Percentiles rank a stretch among this genome's conserved stretches.
Evolutionary conservation across 192 early-diverging fungal genomes (phyloP).

Genomic region (Linnemannia exigua): DNA sequence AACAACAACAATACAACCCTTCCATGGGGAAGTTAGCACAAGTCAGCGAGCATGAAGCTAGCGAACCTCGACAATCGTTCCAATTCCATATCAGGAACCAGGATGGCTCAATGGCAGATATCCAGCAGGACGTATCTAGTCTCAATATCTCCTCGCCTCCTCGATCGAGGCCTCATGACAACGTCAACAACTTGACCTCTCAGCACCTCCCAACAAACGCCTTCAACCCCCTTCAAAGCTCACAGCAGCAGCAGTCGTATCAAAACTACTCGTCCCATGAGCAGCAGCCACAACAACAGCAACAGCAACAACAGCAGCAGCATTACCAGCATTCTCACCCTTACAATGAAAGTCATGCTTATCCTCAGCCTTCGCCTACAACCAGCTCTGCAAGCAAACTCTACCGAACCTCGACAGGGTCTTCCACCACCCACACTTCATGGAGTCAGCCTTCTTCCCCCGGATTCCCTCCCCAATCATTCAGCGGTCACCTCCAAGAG

Average conservation of each 20-base stretch:
- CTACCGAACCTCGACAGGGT: constrained; percentile 48
- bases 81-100: constrained; percentile 25
- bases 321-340: constrained; percentile 13
- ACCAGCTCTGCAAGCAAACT: constrained; percentile 36
- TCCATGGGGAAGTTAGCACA: constrained; percentile 38
- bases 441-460: constrained; percentile 56
- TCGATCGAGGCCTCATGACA: constrained; percentile 31
- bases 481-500: constrained; percentile 9
- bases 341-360: constrained; percentile 34
- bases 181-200: background rate
- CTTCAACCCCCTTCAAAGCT: background rate
- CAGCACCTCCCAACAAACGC: background rate
- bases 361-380: constrained; percentile 45
- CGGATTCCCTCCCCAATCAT: constrained; percentile 37
- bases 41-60: constrained; percentile 30
- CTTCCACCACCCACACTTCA: constrained; percentile 47
- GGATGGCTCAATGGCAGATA: constrained; percentile 18
- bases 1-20: constrained; percentile 26
- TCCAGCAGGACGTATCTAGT: constrained; percentile 46
- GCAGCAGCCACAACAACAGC: constrained; percentile 8
- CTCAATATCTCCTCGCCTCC: constrained; percentile 54
- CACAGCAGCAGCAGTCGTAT: constrained; percentile 22
- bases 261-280: constrained; percentile 2
- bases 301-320: constrained; percentile 13
- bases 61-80: constrained; percentile 40